A percentile compares a stretch with the other conserved stretches of the same genome.
Conservation (phyloP, 257 asterid species). For the Apocynum venetum region DNA sequence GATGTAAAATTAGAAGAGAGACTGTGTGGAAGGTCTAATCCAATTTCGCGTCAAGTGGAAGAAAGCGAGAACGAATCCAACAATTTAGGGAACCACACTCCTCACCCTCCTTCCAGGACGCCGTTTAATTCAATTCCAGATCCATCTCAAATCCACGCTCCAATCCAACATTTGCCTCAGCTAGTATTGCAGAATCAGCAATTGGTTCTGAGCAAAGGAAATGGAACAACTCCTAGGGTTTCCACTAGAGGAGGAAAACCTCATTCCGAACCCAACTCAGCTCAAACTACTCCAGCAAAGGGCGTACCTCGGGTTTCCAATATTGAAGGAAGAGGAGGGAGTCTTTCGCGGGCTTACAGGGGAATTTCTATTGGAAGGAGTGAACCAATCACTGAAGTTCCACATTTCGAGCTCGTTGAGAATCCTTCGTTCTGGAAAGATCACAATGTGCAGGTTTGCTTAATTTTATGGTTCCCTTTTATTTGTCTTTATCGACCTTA, state of each 20-base stretch:
- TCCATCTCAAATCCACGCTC: constrained; percentile 50
- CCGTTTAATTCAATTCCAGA: constrained; percentile 72
- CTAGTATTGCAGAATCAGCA: constrained; percentile 3
- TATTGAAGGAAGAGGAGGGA: constrained; percentile 30
- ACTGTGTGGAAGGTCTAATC: constrained; percentile 12
- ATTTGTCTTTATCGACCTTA: background rate
- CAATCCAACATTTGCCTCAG: background rate
- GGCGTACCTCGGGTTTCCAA: constrained; percentile 30
- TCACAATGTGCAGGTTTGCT: constrained; percentile 74
- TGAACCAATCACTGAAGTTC: constrained; percentile 33
- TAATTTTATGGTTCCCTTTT: background rate
- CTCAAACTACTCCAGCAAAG: constrained; percentile 48
- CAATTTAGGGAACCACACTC: constrained; percentile 17
- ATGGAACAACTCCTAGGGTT: constrained; percentile 33
- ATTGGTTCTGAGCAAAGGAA: background rate
- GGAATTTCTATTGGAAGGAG: constrained; percentile 29
- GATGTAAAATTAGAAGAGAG: too few relatives aligned
- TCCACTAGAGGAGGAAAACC: constrained; percentile 26
- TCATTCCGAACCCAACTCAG: constrained; percentile 48
- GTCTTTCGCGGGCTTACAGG: constrained; percentile 38
- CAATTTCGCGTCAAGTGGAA: constrained; percentile 20
- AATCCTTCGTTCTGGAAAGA: constrained; percentile 73
- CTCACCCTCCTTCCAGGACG: constrained; percentile 37
- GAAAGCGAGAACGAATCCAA: constrained; percentile 39
- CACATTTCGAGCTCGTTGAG: constrained; percentile 56